A percentile compares a stretch with the other conserved stretches of the same genome.
Conservation (phyloP, 2,329 filamentous ascomycete species). For the Verticillium klebahnii region DNA sequence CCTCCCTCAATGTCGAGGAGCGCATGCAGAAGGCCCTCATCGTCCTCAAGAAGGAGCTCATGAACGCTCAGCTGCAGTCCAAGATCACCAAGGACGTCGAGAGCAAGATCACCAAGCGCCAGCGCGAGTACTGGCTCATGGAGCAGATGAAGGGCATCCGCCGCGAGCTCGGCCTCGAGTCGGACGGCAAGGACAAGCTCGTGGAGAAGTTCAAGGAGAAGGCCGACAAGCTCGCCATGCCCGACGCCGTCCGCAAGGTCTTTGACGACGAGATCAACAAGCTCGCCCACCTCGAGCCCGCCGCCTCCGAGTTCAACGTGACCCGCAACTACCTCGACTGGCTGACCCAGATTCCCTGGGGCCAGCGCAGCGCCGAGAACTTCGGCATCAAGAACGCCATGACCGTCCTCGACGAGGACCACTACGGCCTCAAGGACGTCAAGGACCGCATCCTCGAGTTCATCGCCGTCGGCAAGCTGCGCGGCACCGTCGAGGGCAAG, state of each 20-base stretch:
- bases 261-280: constrained; percentile 99
- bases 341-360: constrained; percentile 98
- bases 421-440: constrained; percentile 95
- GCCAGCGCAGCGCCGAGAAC: constrained; percentile 90
- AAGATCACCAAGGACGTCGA: constrained; percentile 99
- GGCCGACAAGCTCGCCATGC: constrained; percentile 90
- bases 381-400: constrained; percentile 92
- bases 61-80: constrained; percentile 94
- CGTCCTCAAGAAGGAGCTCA: constrained; percentile 94
- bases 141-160: constrained; percentile 99
- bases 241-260: constrained; percentile 91
- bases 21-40: constrained; percentile 86
- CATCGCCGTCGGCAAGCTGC: constrained; percentile 94
- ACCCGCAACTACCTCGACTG: constrained; percentile 98
- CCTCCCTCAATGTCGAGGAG: constrained; percentile 85
- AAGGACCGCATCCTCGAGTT: constrained; percentile 98
- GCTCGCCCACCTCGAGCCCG: constrained; percentile 88
- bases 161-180: constrained; percentile 91
- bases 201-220: constrained; percentile 98
- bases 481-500: constrained; percentile 96
- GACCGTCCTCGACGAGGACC: constrained; percentile 88
- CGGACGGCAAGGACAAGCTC: constrained; percentile 95
- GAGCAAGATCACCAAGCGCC: constrained; percentile 92
- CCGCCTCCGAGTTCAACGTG: constrained; percentile 97
- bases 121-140: constrained; percentile 98